Evolutionary conservation across 2,329 filamentous ascomycete genomes (phyloP).

Genomic region (Dactylellina haptotyla): DNA sequence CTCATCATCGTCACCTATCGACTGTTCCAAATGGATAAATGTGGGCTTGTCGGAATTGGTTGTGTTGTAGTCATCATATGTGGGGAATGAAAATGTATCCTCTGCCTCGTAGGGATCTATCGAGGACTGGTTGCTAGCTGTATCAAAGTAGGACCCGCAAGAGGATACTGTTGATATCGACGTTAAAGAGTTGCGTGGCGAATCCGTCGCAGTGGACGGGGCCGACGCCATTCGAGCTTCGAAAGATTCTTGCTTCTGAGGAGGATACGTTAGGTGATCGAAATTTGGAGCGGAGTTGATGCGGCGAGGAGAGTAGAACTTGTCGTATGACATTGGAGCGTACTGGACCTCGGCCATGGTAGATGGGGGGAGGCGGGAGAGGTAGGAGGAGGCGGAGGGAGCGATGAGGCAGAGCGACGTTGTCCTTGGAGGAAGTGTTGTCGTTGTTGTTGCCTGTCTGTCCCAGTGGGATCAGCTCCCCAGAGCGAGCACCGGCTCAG

Average conservation of each 20-base stretch:
- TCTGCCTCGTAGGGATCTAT: slow-evolving; percentile 47
- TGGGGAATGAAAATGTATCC: slow-evolving; percentile 46
- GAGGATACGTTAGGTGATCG: slow-evolving; percentile 40
- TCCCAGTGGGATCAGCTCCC: slow-evolving; percentile 12
- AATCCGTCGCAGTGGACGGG: slow-evolving; percentile 42
- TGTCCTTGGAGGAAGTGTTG: background rate
- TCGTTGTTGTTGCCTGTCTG: slow-evolving; percentile 8
- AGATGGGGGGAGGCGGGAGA: background rate
- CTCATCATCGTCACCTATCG: slow-evolving; percentile 45
- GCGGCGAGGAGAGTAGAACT: slow-evolving; percentile 43
- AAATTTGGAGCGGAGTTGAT: slow-evolving; percentile 53
- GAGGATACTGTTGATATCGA: slow-evolving; percentile 52
- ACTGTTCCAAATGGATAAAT: slow-evolving; percentile 48
- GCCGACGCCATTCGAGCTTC: slow-evolving; percentile 49
- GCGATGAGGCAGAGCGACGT: no score
- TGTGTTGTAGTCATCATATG: slow-evolving; percentile 48
- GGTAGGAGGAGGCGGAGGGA: background rate
- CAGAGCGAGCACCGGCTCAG: background rate
- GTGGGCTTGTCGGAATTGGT: slow-evolving; percentile 43
- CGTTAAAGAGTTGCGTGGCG: slow-evolving; percentile 50
- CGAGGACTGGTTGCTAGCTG: slow-evolving; percentile 51
- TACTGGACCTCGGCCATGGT: slow-evolving; percentile 53
- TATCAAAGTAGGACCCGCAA: slow-evolving; percentile 51
- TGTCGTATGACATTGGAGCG: slow-evolving; percentile 53
- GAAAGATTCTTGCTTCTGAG: slow-evolving; percentile 34